phyloP scores from a whole-genome alignment of 106 monocot species.

The Ottelia alismoides region DNA sequence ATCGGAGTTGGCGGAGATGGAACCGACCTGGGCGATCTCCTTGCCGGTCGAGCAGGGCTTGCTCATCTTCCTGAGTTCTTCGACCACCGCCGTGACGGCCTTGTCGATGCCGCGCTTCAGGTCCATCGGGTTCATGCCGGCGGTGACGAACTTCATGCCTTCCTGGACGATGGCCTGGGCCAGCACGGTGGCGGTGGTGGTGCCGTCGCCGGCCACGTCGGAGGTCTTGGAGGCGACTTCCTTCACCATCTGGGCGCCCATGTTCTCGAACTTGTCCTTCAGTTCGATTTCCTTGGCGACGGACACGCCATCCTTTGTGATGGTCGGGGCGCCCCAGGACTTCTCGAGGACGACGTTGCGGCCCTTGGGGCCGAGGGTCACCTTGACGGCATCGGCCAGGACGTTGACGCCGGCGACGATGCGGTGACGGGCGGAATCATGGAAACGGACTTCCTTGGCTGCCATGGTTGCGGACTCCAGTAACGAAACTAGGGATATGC shows the following conservation, averaged over 20 bases:
- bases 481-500: too few species aligned
- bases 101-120: not conserved
- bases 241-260: not conserved
- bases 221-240: not conserved
- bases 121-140: slow-evolving; percentile 3
- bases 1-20: slow-evolving; percentile 77
- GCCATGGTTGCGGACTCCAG: too few species aligned
- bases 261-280: not conserved
- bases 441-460: too few species aligned
- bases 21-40: slow-evolving; percentile 32
- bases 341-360: not conserved
- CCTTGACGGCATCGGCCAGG: not conserved
- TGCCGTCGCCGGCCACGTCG: not conserved
- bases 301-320: slow-evolving; percentile 1
- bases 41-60: not conserved
- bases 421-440: too few species aligned
- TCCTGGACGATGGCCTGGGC: not conserved
- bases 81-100: not conserved
- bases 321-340: not conserved
- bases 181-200: not conserved
- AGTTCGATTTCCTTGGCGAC: not conserved
- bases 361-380: not conserved
- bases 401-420: not conserved
- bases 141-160: not conserved
- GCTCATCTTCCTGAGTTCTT: not conserved